Evolutionary conservation across 2,329 filamentous ascomycete species (phyloP), one percentile per base, ranked within the genome.

Genomic region (Penicillium sp.): DNA sequence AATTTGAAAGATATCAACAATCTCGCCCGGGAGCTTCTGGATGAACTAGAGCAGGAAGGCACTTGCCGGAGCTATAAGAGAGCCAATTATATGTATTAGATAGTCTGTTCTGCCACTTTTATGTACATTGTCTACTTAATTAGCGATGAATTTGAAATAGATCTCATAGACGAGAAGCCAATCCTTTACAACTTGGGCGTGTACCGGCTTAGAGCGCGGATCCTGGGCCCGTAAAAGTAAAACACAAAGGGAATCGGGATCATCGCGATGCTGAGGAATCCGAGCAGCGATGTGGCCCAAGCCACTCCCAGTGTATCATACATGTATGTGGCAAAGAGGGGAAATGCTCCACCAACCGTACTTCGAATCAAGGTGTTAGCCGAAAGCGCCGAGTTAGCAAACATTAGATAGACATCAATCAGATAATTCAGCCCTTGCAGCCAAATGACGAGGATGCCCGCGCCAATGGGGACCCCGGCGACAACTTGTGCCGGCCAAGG

Each of bases 401-500:
- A 74, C 64, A 74, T 71, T 53, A 72, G 66, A 57, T 80, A 80
- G 53, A 73, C 73, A 53, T 80, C 78, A 26, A 79, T 75, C 60
- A 80, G 72, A 58, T 80, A 81, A 64, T 75, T 78, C 59, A 79
- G 72, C 73, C 74, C 57, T 12, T 76, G 74, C 66, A 77, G 70
- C 76, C 76, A 82, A 59, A 71, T 78, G 24, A 83, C 74, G 59
- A 78, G 70, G 58, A 77, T 73, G 4, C 76, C 75, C 63, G 79
- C 77, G 0, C 81, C 82, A 26, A 82, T 75, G 42, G 75, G 75
- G 0, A 81, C 66, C 1, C 78, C 79, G 4, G 79, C 74, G 3
- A 83, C 68, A 1, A 81, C 78, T 42, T 81, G 80, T 1, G 79
- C 75, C 17, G 81, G 77, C 81, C 81, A 83, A 13, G 73, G 62